phyloP scores from a whole-genome alignment of 2,329 filamentous ascomycete species.

The Elsinoe ampelina region DNA sequence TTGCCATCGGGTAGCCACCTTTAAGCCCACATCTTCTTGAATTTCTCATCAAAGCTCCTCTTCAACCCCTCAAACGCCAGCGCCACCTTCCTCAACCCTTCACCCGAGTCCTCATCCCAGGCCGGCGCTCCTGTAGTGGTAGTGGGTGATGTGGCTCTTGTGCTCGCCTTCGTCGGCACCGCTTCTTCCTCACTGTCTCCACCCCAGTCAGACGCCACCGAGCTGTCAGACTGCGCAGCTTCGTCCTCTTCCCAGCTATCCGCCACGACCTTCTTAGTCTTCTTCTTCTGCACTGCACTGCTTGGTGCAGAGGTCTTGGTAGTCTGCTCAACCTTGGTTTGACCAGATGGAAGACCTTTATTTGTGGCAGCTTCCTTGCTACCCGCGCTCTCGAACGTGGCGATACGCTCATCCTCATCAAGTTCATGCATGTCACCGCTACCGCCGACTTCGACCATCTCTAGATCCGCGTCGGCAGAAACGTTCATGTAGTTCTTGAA shows the following conservation, averaged over 20 bases:
- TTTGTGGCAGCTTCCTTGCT: constrained; percentile 17
- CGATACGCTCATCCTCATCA: constrained; percentile 33
- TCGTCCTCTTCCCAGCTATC: constrained; percentile 34
- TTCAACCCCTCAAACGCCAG: constrained; percentile 50
- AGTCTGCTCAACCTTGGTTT: constrained; percentile 17
- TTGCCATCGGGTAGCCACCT: not conserved
- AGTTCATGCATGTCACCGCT: constrained; percentile 44
- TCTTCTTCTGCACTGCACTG: constrained; percentile 23
- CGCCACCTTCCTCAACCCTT: constrained; percentile 47
- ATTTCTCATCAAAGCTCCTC: constrained; percentile 55
- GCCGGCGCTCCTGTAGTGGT: constrained; percentile 22
- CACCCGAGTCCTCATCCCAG: constrained; percentile 35
- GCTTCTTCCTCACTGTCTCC: constrained; percentile 21
- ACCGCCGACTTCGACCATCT: constrained; percentile 44
- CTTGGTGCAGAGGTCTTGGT: constrained; percentile 22
- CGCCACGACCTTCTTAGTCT: constrained; percentile 33
- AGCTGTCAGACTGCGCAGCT: constrained; percentile 13
- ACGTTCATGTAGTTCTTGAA: constrained; percentile 49
- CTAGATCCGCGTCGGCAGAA: constrained; percentile 35
- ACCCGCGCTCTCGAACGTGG: constrained; percentile 21
- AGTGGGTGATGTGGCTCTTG: constrained; percentile 19
- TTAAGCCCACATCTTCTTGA: constrained; percentile 52
- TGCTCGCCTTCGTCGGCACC: constrained; percentile 20
- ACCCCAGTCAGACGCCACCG: constrained; percentile 25
- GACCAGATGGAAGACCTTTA: constrained; percentile 19